A percentile compares a stretch with the other conserved stretches of the same genome.
These are phyloP conservation scores for Fimicolochytrium jonesii DNA, from an alignment of 192 early-diverging fungal species.

Conservation along the genomic window DNA sequence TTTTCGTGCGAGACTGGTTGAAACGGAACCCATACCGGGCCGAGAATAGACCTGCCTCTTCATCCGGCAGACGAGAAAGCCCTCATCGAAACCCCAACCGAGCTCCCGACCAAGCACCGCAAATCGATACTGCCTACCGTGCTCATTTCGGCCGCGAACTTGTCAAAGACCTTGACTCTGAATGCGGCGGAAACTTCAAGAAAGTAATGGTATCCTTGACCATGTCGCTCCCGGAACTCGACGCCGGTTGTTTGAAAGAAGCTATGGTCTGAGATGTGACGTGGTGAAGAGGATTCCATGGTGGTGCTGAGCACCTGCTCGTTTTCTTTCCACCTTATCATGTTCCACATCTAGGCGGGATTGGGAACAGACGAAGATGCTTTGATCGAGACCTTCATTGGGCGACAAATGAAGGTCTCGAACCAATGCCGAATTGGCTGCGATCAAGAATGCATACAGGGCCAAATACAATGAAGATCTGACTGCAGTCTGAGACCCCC, in stretches of 20 bases:
- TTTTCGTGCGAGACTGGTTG: too few species aligned
- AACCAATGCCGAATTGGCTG: constrained; percentile 43
- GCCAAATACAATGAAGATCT: constrained; percentile 25
- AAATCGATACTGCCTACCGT: constrained; percentile 33
- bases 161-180: constrained; percentile 24
- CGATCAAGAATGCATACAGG: constrained; percentile 36
- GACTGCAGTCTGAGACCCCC: constrained; percentile 29
- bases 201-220: constrained; percentile 21
- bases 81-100: constrained; percentile 34
- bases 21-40: too few species aligned
- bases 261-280: constrained; percentile 26
- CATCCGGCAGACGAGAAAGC: constrained; percentile 34
- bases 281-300: too few species aligned
- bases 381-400: constrained; percentile 44
- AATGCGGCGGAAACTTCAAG: constrained; percentile 36
- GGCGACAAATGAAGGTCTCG: too few species aligned
- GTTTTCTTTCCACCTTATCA: background rate
- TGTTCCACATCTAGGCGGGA: constrained; percentile 18
- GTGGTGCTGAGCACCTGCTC: constrained; percentile 8
- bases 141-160: constrained; percentile 24
- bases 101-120: constrained; percentile 31
- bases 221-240: constrained; percentile 16
- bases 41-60: too few species aligned
- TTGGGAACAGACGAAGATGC: constrained; percentile 45
- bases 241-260: constrained; percentile 23